phyloP scores from a whole-genome alignment of 768 basidiomycete species.

The Termitomyces sp. region DNA sequence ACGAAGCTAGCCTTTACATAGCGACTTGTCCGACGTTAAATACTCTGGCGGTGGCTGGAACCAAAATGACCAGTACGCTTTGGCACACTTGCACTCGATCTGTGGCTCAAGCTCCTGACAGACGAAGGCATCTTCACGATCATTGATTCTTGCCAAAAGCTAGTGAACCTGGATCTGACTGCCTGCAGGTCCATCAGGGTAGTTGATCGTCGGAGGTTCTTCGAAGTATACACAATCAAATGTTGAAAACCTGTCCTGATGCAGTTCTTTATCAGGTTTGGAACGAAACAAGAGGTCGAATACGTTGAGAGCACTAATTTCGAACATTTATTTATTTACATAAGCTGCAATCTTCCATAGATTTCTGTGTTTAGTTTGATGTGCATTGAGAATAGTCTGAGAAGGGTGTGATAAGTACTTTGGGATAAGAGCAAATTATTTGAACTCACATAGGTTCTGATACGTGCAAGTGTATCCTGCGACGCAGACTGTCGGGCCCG shows the following conservation, averaged over 20 bases:
- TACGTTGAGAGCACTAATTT: background rate
- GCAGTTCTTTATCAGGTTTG: constrained; percentile 20
- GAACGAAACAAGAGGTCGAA: constrained; percentile 17
- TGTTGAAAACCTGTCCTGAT: background rate
- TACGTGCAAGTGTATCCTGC: constrained; percentile 29
- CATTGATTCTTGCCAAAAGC: constrained; percentile 48
- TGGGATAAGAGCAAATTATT: too few relatives aligned
- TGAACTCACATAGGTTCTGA: constrained; percentile 33
- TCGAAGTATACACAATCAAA: constrained; percentile 38
- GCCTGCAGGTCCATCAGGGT: constrained; percentile 61
- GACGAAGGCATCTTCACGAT: constrained; percentile 51
- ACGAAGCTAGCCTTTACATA: constrained; percentile 47
- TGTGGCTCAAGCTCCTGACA: constrained; percentile 16
- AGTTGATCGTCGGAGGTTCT: constrained; percentile 57
- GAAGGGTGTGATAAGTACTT: background rate
- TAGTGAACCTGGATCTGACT: constrained; percentile 56
- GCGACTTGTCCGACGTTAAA: constrained; percentile 43
- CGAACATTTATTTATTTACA: background rate
- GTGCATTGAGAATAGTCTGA: constrained; percentile 43
- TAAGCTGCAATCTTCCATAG: background rate
- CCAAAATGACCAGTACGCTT: constrained; percentile 52
- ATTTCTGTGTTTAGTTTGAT: constrained; percentile 19
- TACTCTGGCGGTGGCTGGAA: constrained; percentile 48
- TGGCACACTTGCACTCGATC: background rate
- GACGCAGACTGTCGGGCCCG: constrained; percentile 36